Conservation (phyloP, 2,329 filamentous ascomycete genomes). For the Colletotrichum navitas region DNA sequence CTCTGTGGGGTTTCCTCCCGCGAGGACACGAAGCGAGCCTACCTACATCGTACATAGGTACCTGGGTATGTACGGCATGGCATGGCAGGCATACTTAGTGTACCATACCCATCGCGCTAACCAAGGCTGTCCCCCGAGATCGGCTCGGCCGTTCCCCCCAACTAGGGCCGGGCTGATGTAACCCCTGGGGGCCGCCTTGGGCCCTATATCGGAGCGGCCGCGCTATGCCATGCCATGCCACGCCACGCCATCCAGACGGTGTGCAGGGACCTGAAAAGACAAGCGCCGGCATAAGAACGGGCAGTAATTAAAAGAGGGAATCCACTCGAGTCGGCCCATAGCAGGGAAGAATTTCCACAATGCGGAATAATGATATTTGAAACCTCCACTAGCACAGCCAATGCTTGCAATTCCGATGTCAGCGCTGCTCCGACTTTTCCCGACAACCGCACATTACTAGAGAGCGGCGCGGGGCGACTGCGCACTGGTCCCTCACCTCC, state of each 20-base stretch:
- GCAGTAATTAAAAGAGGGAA: constrained; percentile 35
- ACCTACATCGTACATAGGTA: too few species aligned
- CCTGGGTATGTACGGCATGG: neutral
- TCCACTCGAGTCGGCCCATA: constrained; percentile 41
- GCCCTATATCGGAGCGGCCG: constrained; percentile 43
- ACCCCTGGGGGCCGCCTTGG: constrained; percentile 30
- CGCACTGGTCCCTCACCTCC: constrained; percentile 26
- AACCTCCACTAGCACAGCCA: constrained; percentile 40
- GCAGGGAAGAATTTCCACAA: constrained; percentile 34
- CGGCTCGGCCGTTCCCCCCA: constrained; percentile 39
- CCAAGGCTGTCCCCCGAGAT: constrained; percentile 32
- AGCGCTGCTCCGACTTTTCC: constrained; percentile 39
- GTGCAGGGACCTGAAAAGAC: constrained; percentile 2
- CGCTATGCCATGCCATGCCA: constrained; percentile 4
- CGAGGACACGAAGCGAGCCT: constrained; percentile 31
- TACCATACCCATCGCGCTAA: constrained; percentile 30
- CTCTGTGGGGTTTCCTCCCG: constrained; percentile 26
- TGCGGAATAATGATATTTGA: constrained; percentile 39
- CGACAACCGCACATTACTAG: constrained; percentile 29
- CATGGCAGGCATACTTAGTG: constrained; percentile 31
- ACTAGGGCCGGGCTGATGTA: constrained; percentile 35
- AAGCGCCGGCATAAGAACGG: constrained; percentile 17
- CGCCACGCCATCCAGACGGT: constrained; percentile 20
- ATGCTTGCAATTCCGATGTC: constrained; percentile 35
- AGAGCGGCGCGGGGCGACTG: constrained; percentile 24